Base-by-base conservation (phyloP, 768 basidiomycete genomes). In the Multifurca ochricompacta region DNA sequence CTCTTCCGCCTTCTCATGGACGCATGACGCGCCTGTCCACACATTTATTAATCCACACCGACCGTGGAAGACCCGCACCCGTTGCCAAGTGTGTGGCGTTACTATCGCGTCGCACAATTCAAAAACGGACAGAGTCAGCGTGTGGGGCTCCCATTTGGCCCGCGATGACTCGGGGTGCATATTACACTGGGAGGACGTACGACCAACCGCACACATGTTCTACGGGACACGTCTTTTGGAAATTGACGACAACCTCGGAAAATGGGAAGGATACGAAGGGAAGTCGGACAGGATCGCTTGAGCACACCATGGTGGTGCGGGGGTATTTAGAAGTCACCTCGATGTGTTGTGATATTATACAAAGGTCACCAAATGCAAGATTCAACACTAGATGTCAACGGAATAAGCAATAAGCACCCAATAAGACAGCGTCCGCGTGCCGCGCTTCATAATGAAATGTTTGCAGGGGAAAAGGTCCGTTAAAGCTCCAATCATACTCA, bases 201-300 rank as follows among this genome's bases (percentile, higher is more conserved):
- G 77, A 61, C 86, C 85, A 0, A 84, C 80, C 0, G 77, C 69
- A 28, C 83, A 85, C 63, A 80, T 80, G 5, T 87, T 84, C 67
- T 85, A 85, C 59, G 79, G 69, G 10, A 85, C 83, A 19, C 72
- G 79, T 19, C 66, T 83, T 70, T 54, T 84, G 59, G 78, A 81
- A 51, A 66, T 84, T 14, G 56, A 71, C 6, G 85, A 86, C 61
- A 71, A 63, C 7, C 54, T 87, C 61, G 71, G 71, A 30, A 87
- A 85, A 62, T 85, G 82, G 82, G 72, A 75, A 21, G 83, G 82
- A n/a, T 86, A 85, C 64, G 76, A 78, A 59, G 69, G 66, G 16
- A 62, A 67, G 37, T 84, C 81, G 19, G 59, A 63, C 46, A 69
- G 65, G 56, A 48, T 77, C 3, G 49, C 11, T 28, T 66, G 61